Conservation (phyloP, 1,139 yeast species). For the Scheffersomyces quercinus region DNA sequence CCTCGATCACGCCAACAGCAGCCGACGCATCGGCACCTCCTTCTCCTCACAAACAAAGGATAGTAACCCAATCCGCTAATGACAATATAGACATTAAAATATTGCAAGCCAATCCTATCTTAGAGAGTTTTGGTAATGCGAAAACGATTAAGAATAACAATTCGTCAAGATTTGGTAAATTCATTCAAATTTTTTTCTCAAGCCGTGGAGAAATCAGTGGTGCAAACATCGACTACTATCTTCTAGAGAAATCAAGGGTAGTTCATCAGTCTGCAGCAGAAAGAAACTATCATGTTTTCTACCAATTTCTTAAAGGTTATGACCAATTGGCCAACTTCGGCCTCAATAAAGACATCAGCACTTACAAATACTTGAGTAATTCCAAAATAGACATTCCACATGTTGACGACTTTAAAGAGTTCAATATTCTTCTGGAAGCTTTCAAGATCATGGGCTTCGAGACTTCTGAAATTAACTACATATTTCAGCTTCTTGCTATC, state of each 20-base stretch:
- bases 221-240: constrained; percentile 92
- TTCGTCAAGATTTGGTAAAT: constrained; percentile 96
- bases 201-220: constrained; percentile 70
- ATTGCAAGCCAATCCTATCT: constrained; percentile 89
- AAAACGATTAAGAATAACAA: constrained; percentile 93
- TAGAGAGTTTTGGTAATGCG: constrained; percentile 97
- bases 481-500: constrained; percentile 70
- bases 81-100: constrained; percentile 74
- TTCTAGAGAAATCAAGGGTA: constrained; percentile 91
- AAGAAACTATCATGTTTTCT: constrained; percentile 90
- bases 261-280: constrained; percentile 75
- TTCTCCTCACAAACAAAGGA: constrained; percentile 6
- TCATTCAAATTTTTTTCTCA: constrained; percentile 81
- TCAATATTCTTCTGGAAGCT: constrained; percentile 59
- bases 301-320: constrained; percentile 78
- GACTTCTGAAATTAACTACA: constrained; percentile 52
- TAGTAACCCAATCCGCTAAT: constrained; percentile 1
- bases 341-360: constrained; percentile 44
- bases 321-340: constrained; percentile 50
- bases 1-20: constrained; percentile 57
- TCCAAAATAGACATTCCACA: constrained; percentile 60
- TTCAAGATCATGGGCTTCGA: constrained; percentile 74
- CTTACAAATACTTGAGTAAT: constrained; percentile 60
- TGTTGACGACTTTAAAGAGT: constrained; percentile 75
- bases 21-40: constrained; percentile 3